These are phyloP conservation scores for Kodamaea nitidulidarum DNA, from an alignment of 805 yeast genomes.

Conservation along the genomic window DNA sequence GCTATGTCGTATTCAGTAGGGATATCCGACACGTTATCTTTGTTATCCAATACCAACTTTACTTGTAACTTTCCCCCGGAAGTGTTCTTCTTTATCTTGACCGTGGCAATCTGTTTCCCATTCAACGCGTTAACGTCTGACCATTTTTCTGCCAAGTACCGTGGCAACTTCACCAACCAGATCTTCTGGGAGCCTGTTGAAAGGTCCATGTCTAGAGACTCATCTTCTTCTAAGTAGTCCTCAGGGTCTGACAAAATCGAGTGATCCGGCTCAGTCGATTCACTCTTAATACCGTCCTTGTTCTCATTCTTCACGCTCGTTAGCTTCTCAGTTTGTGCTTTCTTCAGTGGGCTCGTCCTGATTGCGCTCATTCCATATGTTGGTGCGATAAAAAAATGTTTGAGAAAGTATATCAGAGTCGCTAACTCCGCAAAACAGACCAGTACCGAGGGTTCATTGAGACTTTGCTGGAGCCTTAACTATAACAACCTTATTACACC, in stretches of 20 bases:
- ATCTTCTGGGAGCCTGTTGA: conserved; percentile 61
- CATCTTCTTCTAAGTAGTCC: conserved; percentile 50
- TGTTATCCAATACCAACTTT: conserved; percentile 52
- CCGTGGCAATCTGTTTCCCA: conserved; percentile 78
- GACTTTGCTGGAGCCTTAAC: too few species aligned
- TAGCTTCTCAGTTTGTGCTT: conserved; percentile 5
- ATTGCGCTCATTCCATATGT: conserved; percentile 12
- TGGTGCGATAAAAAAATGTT: not conserved
- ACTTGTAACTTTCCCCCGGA: conserved; percentile 40
- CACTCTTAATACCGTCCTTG: conserved; percentile 3
- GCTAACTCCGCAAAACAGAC: too few species aligned
- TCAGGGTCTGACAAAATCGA: conserved; percentile 41
- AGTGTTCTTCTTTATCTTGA: conserved; percentile 59
- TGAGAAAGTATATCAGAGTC: too few species aligned
- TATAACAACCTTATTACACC: too few species aligned
- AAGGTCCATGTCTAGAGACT: conserved; percentile 74
- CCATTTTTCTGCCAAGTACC: conserved; percentile 82
- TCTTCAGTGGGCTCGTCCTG: conserved; percentile 14
- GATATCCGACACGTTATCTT: conserved; percentile 33
- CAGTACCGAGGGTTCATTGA: too few species aligned
- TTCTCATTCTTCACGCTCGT: conserved; percentile 4
- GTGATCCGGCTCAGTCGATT: conserved; percentile 21
- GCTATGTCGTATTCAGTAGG: conserved; percentile 84
- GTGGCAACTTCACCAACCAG: conserved; percentile 90
- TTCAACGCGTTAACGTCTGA: conserved; percentile 51